Evolutionary conservation across 129 eudicot species (phyloP).

Genomic region (Calendula officinalis): DNA sequence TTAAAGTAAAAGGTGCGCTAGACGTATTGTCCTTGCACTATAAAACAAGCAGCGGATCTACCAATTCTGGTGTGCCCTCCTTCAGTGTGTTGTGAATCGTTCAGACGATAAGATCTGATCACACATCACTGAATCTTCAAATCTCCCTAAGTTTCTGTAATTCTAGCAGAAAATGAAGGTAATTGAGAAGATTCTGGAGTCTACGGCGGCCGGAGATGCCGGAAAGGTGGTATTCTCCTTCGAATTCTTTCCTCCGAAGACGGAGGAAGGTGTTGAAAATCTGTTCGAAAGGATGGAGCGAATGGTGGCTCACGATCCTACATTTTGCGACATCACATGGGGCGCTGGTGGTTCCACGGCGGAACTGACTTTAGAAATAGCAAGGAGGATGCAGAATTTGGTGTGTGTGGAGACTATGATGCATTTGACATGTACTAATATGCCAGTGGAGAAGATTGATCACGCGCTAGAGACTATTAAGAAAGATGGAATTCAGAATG

Average conservation of each 20-base stretch:
- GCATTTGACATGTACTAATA: constrained; percentile 97
- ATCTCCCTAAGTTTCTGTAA: constrained; percentile 22
- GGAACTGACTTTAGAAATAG: constrained; percentile 77
- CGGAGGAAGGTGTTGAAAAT: constrained; percentile 94
- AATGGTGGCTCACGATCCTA: constrained; percentile 91
- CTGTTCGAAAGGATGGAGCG: constrained; percentile 92
- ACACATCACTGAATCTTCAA: constrained; percentile 31
- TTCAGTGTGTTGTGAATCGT: constrained; percentile 16
- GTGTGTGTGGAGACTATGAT: constrained; percentile 96
- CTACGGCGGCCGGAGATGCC: constrained; percentile 40
- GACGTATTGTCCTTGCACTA: constrained; percentile 6
- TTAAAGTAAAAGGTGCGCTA: background rate
- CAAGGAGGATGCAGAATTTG: constrained; percentile 87
- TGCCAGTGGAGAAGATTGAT: constrained; percentile 95
- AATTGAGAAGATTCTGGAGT: constrained; percentile 74
- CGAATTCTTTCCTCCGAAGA: constrained; percentile 98
- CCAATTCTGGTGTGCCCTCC: constrained; percentile 25
- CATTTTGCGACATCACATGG: constrained; percentile 94
- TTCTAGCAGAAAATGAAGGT: constrained; percentile 61
- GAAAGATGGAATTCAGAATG: constrained; percentile 80
- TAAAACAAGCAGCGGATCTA: constrained; percentile 11
- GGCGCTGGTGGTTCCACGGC: constrained; percentile 94
- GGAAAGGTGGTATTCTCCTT: constrained; percentile 72
- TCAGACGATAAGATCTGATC: constrained; percentile 29
- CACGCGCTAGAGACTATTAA: constrained; percentile 77